phyloP scores from a whole-genome alignment of 2,329 filamentous ascomycete species.

The Diaporthe batatas region DNA sequence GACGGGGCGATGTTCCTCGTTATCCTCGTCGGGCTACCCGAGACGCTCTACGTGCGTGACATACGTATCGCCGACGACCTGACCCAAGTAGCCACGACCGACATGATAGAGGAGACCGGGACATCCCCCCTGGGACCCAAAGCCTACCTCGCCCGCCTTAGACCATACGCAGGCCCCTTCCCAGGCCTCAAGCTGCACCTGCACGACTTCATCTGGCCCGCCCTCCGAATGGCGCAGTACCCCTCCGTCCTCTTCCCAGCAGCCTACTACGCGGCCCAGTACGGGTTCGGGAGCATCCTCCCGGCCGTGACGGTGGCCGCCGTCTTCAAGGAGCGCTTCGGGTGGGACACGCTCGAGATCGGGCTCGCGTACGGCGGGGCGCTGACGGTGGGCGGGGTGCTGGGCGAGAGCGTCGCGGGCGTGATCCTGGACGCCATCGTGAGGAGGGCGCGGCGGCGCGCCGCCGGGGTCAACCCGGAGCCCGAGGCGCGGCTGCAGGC shows the following conservation, averaged over 20 bases:
- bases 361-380: slow-evolving; percentile 50
- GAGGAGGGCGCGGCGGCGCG: slow-evolving; percentile 41
- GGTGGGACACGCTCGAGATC: slow-evolving; percentile 49
- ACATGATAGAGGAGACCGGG: slow-evolving; percentile 35
- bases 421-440: slow-evolving; percentile 46
- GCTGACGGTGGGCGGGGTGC: slow-evolving; percentile 46
- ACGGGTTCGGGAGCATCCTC: slow-evolving; percentile 50
- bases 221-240: slow-evolving; percentile 49
- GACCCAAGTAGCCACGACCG: slow-evolving; percentile 22
- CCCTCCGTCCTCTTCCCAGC: slow-evolving; percentile 50
- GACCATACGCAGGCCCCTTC: slow-evolving; percentile 41
- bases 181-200: slow-evolving; percentile 26
- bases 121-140: slow-evolving; percentile 18
- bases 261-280: slow-evolving; percentile 50
- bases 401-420: slow-evolving; percentile 47
- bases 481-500: slow-evolving; percentile 48
- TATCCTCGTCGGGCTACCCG: slow-evolving; percentile 48
- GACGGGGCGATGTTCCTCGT: slow-evolving; percentile 47
- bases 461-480: slow-evolving; percentile 43
- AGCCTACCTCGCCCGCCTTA: slow-evolving; percentile 43
- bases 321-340: slow-evolving; percentile 49
- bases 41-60: slow-evolving; percentile 49
- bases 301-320: slow-evolving; percentile 51
- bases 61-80: not conserved
- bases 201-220: slow-evolving; percentile 46